Conservation (phyloP, 495 filamentous ascomycete species). For the Annulohypoxylon maeteangense region DNA sequence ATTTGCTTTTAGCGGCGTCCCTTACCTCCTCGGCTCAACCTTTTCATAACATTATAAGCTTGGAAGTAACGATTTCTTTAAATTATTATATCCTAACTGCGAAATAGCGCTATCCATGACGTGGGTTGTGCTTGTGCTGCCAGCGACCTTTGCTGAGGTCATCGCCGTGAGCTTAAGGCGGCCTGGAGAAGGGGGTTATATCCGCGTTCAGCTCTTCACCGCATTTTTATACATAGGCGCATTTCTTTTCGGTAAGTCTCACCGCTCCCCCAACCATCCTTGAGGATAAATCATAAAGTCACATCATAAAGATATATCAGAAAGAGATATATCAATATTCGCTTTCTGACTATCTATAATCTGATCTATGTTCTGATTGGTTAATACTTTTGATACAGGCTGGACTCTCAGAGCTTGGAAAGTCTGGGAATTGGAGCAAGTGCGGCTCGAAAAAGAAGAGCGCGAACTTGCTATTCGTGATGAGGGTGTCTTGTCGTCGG, state of each 20-base stretch:
- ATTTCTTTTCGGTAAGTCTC: slow-evolving; percentile 51
- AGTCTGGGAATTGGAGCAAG: slow-evolving; percentile 51
- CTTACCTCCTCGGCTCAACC: not conserved
- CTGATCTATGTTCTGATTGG: not conserved
- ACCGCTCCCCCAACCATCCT: not conserved
- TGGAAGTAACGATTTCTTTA: not conserved
- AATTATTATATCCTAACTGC: slow-evolving; percentile 3
- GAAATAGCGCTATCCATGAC: slow-evolving; percentile 69
- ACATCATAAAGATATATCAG: not conserved
- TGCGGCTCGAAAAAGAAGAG: slow-evolving; percentile 45
- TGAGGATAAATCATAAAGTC: not conserved
- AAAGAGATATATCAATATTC: not conserved
- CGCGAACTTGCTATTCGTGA: slow-evolving; percentile 42
- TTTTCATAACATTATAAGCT: not conserved
- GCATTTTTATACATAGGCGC: slow-evolving; percentile 52
- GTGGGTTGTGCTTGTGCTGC: slow-evolving; percentile 78
- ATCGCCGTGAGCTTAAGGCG: slow-evolving; percentile 75
- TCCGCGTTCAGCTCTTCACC: slow-evolving; percentile 56
- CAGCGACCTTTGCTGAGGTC: slow-evolving; percentile 77
- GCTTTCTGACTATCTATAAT: not conserved
- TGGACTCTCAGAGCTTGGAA: slow-evolving; percentile 59
- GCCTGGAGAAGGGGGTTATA: slow-evolving; percentile 52
- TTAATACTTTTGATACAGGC: slow-evolving; percentile 35
- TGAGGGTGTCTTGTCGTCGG: slow-evolving; percentile 29
- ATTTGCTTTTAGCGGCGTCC: not conserved